Evolutionary conservation across 179 eudicot species (phyloP).

Genomic region (Pouteria campechiana): DNA sequence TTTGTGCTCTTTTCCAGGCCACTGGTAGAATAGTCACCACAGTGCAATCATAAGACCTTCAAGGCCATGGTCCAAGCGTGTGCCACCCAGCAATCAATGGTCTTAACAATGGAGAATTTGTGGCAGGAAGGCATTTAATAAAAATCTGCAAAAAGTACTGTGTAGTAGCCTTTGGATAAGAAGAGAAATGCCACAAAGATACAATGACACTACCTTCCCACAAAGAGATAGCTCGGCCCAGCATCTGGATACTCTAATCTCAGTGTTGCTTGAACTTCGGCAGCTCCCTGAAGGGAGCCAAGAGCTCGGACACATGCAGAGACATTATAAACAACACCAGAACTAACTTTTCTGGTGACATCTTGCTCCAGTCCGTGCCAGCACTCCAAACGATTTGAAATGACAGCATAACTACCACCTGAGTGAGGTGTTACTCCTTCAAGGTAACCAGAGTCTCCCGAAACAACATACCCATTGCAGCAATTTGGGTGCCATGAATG

Average conservation of each 20-base stretch:
- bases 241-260: conserved; percentile 32
- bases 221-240: conserved; percentile 35
- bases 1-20: too few species aligned
- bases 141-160: too few species aligned
- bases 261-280: conserved; percentile 55
- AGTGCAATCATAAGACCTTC: too few species aligned
- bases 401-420: conserved; percentile 36
- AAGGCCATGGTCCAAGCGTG: too few species aligned
- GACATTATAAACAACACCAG: conserved; percentile 40
- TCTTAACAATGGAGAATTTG: too few species aligned
- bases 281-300: conserved; percentile 28
- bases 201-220: conserved; percentile 35
- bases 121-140: too few species aligned
- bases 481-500: conserved; percentile 45
- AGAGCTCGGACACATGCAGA: conserved; percentile 55
- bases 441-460: conserved; percentile 19
- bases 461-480: conserved; percentile 36
- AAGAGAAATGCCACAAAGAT: not conserved
- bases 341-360: conserved; percentile 45
- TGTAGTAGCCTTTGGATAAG: too few species aligned
- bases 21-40: too few species aligned
- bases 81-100: too few species aligned
- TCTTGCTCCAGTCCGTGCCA: conserved; percentile 91
- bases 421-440: conserved; percentile 16
- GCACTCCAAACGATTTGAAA: conserved; percentile 45